phyloP scores from a whole-genome alignment of 176 grass and related monocot species.

The Secale cereale region DNA sequence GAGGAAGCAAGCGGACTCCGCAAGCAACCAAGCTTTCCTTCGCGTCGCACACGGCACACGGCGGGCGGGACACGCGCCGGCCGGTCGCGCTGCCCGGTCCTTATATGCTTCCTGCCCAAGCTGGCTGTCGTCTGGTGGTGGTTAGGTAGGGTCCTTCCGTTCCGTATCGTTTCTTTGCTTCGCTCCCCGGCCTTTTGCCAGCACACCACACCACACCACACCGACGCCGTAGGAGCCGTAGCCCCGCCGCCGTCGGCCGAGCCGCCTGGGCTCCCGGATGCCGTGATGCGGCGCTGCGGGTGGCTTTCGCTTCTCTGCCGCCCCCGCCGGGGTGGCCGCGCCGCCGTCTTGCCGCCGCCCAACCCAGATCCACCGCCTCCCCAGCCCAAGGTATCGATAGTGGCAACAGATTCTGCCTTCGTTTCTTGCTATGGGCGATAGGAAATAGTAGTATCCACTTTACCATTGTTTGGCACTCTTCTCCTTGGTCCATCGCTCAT shows the following conservation, averaged over 20 bases:
- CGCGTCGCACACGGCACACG: too few relatives aligned
- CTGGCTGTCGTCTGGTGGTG: neutral
- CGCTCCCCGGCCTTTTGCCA: neutral
- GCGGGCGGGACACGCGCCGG: neutral
- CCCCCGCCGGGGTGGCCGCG: constrained; percentile 6
- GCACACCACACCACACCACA: neutral
- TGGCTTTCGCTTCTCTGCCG: constrained; percentile 30
- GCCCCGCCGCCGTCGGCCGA: neutral
- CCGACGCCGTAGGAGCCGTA: neutral
- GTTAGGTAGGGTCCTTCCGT: constrained; percentile 9
- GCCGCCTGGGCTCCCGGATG: neutral
- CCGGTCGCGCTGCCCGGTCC: neutral
- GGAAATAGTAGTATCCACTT: neutral
- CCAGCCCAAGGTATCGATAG: constrained; percentile 23
- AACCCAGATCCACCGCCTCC: constrained; percentile 28
- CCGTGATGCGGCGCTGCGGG: constrained; percentile 37
- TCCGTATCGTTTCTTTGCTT: neutral
- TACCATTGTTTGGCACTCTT: neutral
- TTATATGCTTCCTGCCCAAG: constrained; percentile 20
- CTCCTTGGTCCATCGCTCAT: neutral
- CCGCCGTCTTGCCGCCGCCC: neutral
- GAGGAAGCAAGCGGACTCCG: neutral
- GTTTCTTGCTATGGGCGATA: neutral
- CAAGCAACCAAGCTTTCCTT: neutral
- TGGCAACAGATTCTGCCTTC: neutral